Base-by-base conservation (phyloP, 371 early-diverging fungal genomes). In the Massospora cicadina region DNA sequence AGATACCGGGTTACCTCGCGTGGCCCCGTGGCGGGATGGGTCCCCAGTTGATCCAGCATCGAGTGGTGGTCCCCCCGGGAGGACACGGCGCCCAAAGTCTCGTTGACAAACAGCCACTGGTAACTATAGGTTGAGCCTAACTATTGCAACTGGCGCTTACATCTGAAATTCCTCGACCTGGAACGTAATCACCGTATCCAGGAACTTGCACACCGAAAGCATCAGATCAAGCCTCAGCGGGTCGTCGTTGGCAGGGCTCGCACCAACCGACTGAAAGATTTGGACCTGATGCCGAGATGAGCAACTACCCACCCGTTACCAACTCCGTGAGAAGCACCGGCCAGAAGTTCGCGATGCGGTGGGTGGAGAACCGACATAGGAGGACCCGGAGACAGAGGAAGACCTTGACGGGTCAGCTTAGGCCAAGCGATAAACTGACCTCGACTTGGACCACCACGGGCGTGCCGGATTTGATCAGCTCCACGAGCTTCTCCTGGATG, bases 91-190 rank as follows among this genome's bases (percentile, higher is more conserved):
- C 86, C 88, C 2, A 87, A 76, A 0, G 88, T 86, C 63, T 94
- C 93, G 0, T 83, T 81, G 62, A 92, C 83, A 68, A 94, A 94
- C 2, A 91, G 87, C 91, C 93, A 92, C 77, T 92, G 88, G 68
- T 90, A 88, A 32, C 89, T 89, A 66, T 23, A 58, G 24, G 54
- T 5, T 29, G 0, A 25, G 54, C 17, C 24, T 28, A 26, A 10
- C 56, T 25, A 2, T 33, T 30, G 27, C 55, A 65, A 54, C 2
- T 21, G 26, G 31, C 55, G 17, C 78, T 72, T 81, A 88, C 87
- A 91, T 81, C 71, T 90, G 85, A 65, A 92, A 93, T 5, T 86
- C 85, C 54, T 88, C 87, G 27, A 84, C 76, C 63, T 85, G 87
- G 2, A 91, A 77, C 0, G 85, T 74, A 70, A 90, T 79, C 60